A percentile compares a stretch with the other conserved stretches of the same genome.
These are phyloP conservation scores for Chrysanthemum makinoi DNA, from an alignment of 129 eudicot genomes.

Conservation along the genomic window DNA sequence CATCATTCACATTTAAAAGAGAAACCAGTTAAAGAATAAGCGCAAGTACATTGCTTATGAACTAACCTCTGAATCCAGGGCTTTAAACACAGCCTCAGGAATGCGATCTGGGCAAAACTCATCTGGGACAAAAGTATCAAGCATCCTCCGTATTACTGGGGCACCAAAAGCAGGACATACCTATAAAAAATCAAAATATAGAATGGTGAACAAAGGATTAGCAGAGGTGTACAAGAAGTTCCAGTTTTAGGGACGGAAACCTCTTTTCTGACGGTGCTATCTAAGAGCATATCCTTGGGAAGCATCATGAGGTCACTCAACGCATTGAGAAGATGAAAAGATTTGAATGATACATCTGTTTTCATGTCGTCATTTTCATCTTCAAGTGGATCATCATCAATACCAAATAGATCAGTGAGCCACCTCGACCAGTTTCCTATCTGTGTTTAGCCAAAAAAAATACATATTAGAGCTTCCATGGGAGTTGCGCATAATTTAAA, in stretches of 20 bases:
- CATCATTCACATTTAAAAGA: neutral
- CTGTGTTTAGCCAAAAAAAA: constrained; percentile 38
- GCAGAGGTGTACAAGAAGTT: neutral
- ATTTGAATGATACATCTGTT: constrained; percentile 42
- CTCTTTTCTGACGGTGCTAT: constrained; percentile 76
- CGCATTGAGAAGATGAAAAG: constrained; percentile 76
- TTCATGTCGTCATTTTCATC: constrained; percentile 22
- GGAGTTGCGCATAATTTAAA: neutral
- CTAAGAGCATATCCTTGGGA: constrained; percentile 91
- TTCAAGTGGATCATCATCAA: constrained; percentile 53
- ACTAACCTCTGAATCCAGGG: constrained; percentile 75
- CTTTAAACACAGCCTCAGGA: constrained; percentile 64
- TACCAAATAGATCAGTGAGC: constrained; percentile 84
- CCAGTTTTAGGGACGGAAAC: constrained; percentile 30
- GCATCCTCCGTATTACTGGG: constrained; percentile 62
- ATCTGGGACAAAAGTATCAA: constrained; percentile 70
- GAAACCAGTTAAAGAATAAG: neutral
- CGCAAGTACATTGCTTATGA: neutral
- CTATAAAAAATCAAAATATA: constrained; percentile 25
- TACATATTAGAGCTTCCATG: constrained; percentile 2
- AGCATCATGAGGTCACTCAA: constrained; percentile 99
- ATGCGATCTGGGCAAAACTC: constrained; percentile 82
- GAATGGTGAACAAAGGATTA: neutral
- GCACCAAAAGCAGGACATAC: constrained; percentile 82
- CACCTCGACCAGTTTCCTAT: constrained; percentile 98